Evolutionary conservation across 768 basidiomycete genomes (phyloP), one percentile per base, ranked within the genome.

Genomic region (Auricularia heimuer): DNA sequence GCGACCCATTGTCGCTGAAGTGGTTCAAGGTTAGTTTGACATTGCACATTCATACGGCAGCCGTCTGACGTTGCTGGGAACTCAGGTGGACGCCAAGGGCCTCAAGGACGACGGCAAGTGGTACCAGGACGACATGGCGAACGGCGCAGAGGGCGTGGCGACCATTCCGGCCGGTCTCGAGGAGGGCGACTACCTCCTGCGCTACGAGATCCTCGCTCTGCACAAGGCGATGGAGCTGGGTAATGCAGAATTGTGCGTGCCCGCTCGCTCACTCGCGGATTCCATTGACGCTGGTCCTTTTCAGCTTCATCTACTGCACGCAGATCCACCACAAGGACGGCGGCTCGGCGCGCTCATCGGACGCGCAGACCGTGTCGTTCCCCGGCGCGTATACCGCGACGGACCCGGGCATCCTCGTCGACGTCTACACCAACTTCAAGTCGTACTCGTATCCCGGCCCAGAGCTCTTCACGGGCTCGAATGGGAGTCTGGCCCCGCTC

Each of bases 271-370:
- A 12, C 47, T 51, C 21, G 56, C 56, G 14, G 24, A 29, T 29
- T 29, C 2, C 29, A 10, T 6, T 21, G 6, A 6, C 18, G 47
- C 14, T 51, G 29, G 29, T 29, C 29, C 29, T 29, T 18, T 21
- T 10, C 47, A 60, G 79, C 67, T 81, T 81, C 72, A 79, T 79
- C 73, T 79, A 76, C 63, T 83, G 82, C 73, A 78, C 73, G 68
- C 81, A 82, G 68, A 72, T 82, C 65, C 74, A 75, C 47, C 77
- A 82, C 63, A 79, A 79, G 6, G 80, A 80, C 39, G 78, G 80
- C 11, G 81, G 80, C 61, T 77, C 69, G 66, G 70, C 77, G 8
- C 72, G 69, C 11, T 80, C 82, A 2, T 71, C 78, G 24, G 79
- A 79, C 18, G 6, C 24, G 4, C 11, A 33, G 24, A 14, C 24